These are phyloP conservation scores for Conticribra weissflogii DNA, from an alignment of 108 stramenopile genomes.

Conservation along the genomic window DNA sequence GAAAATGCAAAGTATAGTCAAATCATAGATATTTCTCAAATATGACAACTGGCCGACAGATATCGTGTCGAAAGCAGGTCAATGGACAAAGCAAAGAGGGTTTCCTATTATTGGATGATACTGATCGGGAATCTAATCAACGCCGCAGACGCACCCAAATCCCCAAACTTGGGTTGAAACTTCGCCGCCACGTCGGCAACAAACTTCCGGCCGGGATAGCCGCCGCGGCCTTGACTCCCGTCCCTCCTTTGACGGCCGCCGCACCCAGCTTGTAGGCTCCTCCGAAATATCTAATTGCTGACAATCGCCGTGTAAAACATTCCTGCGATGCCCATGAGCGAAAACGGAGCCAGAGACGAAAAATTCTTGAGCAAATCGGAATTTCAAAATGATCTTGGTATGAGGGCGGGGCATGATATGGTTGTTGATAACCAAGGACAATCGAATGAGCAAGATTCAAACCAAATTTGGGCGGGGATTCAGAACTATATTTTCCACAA, in stretches of 20 bases:
- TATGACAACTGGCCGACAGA: too few species aligned
- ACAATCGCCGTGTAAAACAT: constrained; percentile 83
- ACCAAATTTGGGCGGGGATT: too few species aligned
- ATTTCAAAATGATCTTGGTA: constrained; percentile 20
- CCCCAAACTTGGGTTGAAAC: constrained; percentile 51
- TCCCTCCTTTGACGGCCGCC: constrained; percentile 26
- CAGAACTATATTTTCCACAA: too few species aligned
- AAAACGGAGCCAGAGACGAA: constrained; percentile 79
- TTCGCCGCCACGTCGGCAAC: constrained; percentile 43
- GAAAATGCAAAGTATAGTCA: too few species aligned
- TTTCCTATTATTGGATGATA: constrained; percentile 76
- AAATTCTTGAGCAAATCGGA: constrained; percentile 75
- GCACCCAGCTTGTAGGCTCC: constrained; percentile 67
- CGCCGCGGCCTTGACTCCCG: constrained; percentile 5
- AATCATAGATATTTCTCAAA: too few species aligned
- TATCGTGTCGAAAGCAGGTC: constrained; percentile 96
- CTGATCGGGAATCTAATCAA: constrained; percentile 66
- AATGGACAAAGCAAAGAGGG: constrained; percentile 92
- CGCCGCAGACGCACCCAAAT: constrained; percentile 53
- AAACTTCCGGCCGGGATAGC: constrained; percentile 49
- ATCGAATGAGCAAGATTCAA: too few species aligned
- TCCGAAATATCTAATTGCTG: constrained; percentile 66
- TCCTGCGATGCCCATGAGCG: constrained; percentile 83
- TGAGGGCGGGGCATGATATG: not conserved
- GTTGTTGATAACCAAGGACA: not conserved